phyloP scores from a whole-genome alignment of 257 asterid species.

The Cruciata laevipes region DNA sequence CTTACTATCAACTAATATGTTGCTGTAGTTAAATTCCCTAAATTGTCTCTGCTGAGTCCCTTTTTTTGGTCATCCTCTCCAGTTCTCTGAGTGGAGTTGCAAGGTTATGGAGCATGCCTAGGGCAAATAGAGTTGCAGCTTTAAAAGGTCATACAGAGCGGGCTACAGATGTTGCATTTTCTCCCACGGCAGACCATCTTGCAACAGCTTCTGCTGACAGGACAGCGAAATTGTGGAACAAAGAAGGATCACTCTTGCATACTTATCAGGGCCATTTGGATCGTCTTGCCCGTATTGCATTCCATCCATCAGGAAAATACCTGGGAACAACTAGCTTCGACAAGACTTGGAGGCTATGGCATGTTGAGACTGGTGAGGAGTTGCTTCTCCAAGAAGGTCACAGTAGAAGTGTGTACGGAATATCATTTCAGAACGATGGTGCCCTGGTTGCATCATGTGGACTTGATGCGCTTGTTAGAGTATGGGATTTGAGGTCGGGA shows the following conservation, averaged over 20 bases:
- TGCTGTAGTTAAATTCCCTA: background rate
- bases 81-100: slow-evolving; percentile 88
- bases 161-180: slow-evolving; percentile 85
- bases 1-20: background rate
- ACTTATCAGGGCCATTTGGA: slow-evolving; percentile 87
- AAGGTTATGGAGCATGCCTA: slow-evolving; percentile 78
- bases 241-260: slow-evolving; percentile 57
- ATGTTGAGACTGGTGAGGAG: slow-evolving; percentile 92
- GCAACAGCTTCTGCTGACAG: slow-evolving; percentile 96
- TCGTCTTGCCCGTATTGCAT: slow-evolving; percentile 88
- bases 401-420: slow-evolving; percentile 88
- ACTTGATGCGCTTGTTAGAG: slow-evolving; percentile 86
- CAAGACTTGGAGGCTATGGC: slow-evolving; percentile 96
- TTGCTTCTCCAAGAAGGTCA: slow-evolving; percentile 98
- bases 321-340: slow-evolving; percentile 91
- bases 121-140: slow-evolving; percentile 50
- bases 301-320: slow-evolving; percentile 88
- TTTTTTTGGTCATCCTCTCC: background rate
- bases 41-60: background rate
- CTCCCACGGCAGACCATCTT: slow-evolving; percentile 53
- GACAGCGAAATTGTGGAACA: slow-evolving; percentile 75
- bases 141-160: slow-evolving; percentile 89
- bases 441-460: slow-evolving; percentile 95
- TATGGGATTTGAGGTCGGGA: slow-evolving; percentile 95
- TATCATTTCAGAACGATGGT: slow-evolving; percentile 80